A percentile compares a stretch with the other conserved stretches of the same genome.
Evolutionary conservation across 805 yeast genomes (phyloP).

Genomic region (Wickerhamomyces pijperi): DNA sequence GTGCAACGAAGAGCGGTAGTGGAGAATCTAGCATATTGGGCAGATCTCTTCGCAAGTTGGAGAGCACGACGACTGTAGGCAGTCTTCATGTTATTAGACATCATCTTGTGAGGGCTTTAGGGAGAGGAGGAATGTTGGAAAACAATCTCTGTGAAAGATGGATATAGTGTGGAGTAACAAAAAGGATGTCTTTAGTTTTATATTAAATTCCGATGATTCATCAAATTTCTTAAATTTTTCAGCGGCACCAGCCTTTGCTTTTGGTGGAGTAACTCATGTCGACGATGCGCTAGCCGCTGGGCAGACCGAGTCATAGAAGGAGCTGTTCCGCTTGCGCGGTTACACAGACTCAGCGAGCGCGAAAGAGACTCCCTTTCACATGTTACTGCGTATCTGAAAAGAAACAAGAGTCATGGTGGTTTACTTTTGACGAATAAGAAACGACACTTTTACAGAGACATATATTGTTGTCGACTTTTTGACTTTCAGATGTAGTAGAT

Average conservation of each 20-base stretch:
- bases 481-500: no score
- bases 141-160: not conserved
- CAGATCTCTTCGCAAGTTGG: not conserved
- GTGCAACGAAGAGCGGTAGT: constrained; percentile 3
- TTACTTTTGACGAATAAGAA: no score
- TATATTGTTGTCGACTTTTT: no score
- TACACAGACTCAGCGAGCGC: no score
- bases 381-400: no score
- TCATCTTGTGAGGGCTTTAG: not conserved
- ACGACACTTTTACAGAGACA: no score
- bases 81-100: not conserved
- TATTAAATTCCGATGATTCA: not conserved
- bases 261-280: not conserved
- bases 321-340: no score
- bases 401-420: no score
- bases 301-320: no score
- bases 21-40: not conserved
- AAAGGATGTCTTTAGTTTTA: not conserved
- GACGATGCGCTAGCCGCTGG: not conserved
- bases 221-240: not conserved
- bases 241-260: not conserved
- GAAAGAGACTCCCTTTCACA: no score
- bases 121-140: not conserved
- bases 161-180: not conserved
- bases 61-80: not conserved